phyloP scores from a whole-genome alignment of 345 rosid genomes.

The Toxicodendron radicans region DNA sequence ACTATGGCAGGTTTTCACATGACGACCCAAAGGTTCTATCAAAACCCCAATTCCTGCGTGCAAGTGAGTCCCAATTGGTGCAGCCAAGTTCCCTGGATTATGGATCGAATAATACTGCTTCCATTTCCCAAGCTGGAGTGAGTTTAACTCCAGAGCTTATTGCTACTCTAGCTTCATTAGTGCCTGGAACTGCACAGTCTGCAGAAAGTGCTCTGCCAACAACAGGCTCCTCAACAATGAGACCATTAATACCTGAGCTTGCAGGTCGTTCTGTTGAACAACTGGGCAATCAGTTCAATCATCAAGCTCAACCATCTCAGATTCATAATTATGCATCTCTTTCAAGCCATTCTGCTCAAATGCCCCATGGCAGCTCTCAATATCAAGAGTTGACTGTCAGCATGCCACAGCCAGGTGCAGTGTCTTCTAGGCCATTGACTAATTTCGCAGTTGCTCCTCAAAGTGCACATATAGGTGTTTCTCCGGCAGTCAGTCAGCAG shows the following conservation, averaged over 20 bases:
- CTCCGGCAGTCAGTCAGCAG: slow-evolving; percentile 58
- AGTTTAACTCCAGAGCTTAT: slow-evolving; percentile 80
- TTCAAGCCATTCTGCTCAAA: slow-evolving; percentile 44
- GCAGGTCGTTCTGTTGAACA: slow-evolving; percentile 44
- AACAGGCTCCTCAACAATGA: slow-evolving; percentile 38
- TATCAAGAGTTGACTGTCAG: slow-evolving; percentile 48
- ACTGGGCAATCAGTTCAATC: slow-evolving; percentile 49
- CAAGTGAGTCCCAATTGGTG: slow-evolving; percentile 33
- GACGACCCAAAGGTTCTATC: slow-evolving; percentile 47
- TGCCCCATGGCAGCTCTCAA: slow-evolving; percentile 40
- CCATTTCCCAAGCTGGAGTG: slow-evolving; percentile 58
- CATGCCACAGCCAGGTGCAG: slow-evolving; percentile 47
- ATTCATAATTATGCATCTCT: slow-evolving; percentile 45
- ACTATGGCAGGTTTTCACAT: slow-evolving; percentile 45
- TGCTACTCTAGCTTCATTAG: slow-evolving; percentile 66
- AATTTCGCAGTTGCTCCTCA: slow-evolving; percentile 47
- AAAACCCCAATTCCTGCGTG: slow-evolving; percentile 36
- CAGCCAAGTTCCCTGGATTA: slow-evolving; percentile 41
- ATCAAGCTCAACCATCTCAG: slow-evolving; percentile 41
- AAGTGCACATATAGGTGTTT: slow-evolving; percentile 49
- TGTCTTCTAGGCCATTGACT: slow-evolving; percentile 38
- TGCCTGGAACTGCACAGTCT: slow-evolving; percentile 59
- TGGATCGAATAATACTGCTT: slow-evolving; percentile 29
- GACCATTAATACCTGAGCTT: slow-evolving; percentile 48
- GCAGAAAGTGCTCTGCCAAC: slow-evolving; percentile 47